Percentiles rank a stretch among this genome's conserved stretches.
These are phyloP conservation scores for Myxozyma neotropica DNA, from an alignment of 805 yeast genomes.

Conservation along the genomic window DNA sequence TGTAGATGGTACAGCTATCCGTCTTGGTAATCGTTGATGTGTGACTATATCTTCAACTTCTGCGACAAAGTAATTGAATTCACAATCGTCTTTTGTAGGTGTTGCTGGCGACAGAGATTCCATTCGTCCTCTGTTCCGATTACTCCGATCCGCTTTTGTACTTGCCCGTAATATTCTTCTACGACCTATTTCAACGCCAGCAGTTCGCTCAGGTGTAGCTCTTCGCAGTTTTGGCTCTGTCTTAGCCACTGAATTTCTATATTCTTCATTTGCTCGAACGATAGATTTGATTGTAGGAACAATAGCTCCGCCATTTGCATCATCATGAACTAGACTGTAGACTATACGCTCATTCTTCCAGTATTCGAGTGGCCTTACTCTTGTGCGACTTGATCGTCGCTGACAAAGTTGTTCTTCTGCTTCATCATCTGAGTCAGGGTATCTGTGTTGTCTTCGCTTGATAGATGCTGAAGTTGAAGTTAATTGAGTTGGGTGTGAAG, in stretches of 20 bases:
- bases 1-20: constrained; percentile 10
- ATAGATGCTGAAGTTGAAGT: background rate
- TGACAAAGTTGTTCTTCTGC: background rate
- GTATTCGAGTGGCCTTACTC: constrained; percentile 63
- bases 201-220: background rate
- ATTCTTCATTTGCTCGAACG: constrained; percentile 12
- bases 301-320: constrained; percentile 11
- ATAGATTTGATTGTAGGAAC: constrained; percentile 38
- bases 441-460: background rate
- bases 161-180: background rate
- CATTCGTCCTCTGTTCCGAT: background rate
- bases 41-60: constrained; percentile 13
- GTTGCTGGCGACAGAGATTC: background rate
- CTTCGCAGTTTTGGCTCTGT: background rate
- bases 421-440: background rate
- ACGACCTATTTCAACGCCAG: background rate
- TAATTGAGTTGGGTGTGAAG: too few relatives aligned
- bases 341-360: constrained; percentile 83
- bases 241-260: background rate
- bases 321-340: constrained; percentile 46
- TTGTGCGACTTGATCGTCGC: constrained; percentile 21
- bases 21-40: constrained; percentile 8
- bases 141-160: too few relatives aligned
- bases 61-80: constrained; percentile 21
- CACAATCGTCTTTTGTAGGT: constrained; percentile 10